Base-by-base conservation (phyloP, 2,329 filamentous ascomycete species). In the Seiridium cupressi region DNA sequence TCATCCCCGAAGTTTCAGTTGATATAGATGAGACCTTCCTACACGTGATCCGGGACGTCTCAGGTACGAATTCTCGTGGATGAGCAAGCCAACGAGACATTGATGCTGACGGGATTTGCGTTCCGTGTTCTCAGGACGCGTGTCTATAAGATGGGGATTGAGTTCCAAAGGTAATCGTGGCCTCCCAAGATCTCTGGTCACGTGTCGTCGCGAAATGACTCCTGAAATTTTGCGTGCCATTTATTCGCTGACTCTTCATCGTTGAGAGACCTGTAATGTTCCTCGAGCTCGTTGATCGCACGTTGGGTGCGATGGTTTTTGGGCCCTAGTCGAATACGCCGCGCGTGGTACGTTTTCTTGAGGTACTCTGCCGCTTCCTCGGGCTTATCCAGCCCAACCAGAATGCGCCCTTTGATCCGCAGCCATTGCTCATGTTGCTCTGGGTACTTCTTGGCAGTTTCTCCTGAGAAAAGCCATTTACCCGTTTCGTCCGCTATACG, bases 401-500 rank as follows among this genome's bases (percentile, higher is more conserved):
- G 44, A 5, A 44, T 48, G 7, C 40, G 40, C n/a, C 18, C 55
- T 26, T 47, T 57, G 44, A 32, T 44, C 13, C 40, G 40, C 44
- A 57, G 55, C 42, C 44, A 57, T 13, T 47, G 55, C 44, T 57
- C 55, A 18, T 47, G 47, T n/a, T 47, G 44, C 32, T 46, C 55
- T 34, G 40, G 40, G 44, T 44, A 48, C 10, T 46, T 10, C 35
- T 2, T 35, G 11, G 55, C 40, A 6, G 18, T 26, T 26, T 26
- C 44, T 11, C 55, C 55, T n/a, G 18, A 13, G 31, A 26, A 3
- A 26, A 57, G 44, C 55, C 55, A 57, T 2, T 3, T 44, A 7
- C 31, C 42, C 40, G 47, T 57, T 11, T 46, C 40, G 26, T 57
- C 55, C 31, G 44, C 40, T 11, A 57, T 26, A 10, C 18, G 5